A percentile compares a stretch with the other conserved stretches of the same genome.
These are phyloP conservation scores for Hapsidospora chrysogenum DNA, from an alignment of 495 filamentous ascomycete species.

Conservation along the genomic window DNA sequence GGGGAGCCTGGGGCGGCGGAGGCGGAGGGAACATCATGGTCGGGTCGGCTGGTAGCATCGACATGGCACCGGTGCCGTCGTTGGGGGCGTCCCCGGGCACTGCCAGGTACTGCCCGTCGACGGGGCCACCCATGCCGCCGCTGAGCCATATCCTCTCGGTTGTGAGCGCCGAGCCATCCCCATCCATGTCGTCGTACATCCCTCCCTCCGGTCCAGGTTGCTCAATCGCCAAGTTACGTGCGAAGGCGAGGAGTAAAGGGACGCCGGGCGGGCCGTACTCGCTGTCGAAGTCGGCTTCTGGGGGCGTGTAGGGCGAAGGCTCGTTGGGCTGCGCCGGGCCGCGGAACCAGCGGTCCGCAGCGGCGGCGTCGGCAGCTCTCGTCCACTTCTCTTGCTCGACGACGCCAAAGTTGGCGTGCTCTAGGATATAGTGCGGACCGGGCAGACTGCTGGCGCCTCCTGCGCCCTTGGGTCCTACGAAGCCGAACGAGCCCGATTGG, in stretches of 20 bases:
- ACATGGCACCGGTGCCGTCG: neutral
- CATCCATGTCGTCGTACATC: neutral
- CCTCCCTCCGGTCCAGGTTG: too few relatives aligned
- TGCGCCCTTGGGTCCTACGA: neutral
- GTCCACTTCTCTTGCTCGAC: neutral
- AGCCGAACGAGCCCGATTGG: neutral
- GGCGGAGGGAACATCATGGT: neutral
- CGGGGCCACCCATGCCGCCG: neutral
- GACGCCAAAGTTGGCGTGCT: neutral
- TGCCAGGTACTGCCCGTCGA: neutral
- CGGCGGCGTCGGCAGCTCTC: neutral
- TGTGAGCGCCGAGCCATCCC: neutral
- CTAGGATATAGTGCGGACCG: neutral
- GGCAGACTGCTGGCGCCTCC: neutral
- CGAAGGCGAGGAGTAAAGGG: slow-evolving; percentile 1
- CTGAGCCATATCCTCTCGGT: neutral
- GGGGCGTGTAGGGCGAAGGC: neutral
- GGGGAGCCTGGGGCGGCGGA: neutral
- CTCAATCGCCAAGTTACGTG: neutral
- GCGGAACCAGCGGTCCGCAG: neutral
- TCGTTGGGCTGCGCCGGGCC: neutral
- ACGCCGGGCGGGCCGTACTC: slow-evolving; percentile 1
- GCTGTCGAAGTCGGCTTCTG: neutral
- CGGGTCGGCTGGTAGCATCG: too few relatives aligned
- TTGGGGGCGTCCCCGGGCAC: neutral